These are phyloP conservation scores for Parafenestella ontariensis DNA, from an alignment of 2,329 filamentous ascomycete species.

Conservation along the genomic window DNA sequence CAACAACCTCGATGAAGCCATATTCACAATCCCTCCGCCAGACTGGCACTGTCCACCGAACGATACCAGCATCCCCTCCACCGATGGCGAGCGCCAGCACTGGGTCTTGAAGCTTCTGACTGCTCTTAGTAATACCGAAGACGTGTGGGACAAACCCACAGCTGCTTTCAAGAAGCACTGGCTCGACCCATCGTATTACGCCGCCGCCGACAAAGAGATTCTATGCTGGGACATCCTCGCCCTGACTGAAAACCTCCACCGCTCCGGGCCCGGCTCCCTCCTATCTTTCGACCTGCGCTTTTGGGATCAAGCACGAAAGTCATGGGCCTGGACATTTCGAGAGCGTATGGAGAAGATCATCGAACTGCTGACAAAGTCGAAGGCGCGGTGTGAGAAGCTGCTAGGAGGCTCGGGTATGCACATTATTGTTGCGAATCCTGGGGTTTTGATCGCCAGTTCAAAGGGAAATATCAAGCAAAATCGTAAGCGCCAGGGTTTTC, in stretches of 20 bases:
- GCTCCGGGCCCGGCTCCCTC: background rate
- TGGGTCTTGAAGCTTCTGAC: conserved; percentile 6
- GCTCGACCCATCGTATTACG: conserved; percentile 1
- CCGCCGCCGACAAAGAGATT: background rate
- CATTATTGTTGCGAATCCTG: conserved; percentile 1
- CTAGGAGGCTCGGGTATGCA: conserved; percentile 2
- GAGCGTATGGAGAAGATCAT: conserved; percentile 1
- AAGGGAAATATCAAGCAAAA: conserved; percentile 1
- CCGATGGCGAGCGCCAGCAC: background rate
- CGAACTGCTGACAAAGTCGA: conserved; percentile 1
- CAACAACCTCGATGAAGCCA: background rate
- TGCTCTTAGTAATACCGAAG: conserved; percentile 4
- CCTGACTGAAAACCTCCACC: conserved; percentile 2
- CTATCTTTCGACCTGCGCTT: background rate
- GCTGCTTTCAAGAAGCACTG: background rate
- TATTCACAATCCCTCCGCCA: background rate
- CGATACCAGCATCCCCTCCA: conserved; percentile 6
- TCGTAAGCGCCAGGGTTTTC: background rate
- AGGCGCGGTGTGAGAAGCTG: conserved; percentile 8
- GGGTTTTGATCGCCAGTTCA: background rate
- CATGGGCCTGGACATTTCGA: background rate
- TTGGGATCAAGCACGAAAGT: background rate
- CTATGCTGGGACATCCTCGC: conserved; percentile 6
- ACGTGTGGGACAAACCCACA: background rate
- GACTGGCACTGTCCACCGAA: conserved; percentile 4